Evolutionary conservation across 78 protist species (phyloP).

Genomic region (Monocercomonoides exilis): DNA sequence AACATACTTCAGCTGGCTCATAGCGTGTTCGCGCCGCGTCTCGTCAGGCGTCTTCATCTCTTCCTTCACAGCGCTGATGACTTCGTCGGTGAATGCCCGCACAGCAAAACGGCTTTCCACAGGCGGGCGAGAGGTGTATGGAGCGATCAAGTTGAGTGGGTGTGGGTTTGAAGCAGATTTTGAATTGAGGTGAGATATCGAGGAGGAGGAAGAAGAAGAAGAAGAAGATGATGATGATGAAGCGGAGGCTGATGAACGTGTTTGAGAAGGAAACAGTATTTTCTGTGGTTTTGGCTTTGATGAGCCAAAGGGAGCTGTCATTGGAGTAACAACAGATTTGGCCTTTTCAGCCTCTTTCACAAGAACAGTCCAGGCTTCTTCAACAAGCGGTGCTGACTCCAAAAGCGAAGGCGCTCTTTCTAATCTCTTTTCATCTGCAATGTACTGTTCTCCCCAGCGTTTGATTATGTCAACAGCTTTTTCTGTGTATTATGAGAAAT

Average conservation of each 20-base stretch:
- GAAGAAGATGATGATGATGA: too few relatives aligned
- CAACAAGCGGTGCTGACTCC: not conserved
- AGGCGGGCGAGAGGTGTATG: not conserved
- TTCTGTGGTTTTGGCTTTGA: too few relatives aligned
- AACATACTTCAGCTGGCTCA: not conserved
- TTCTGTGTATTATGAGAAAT: too few relatives aligned
- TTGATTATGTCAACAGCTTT: not conserved
- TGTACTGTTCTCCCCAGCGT: not conserved
- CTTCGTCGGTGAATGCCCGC: not conserved
- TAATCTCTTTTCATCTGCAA: not conserved
- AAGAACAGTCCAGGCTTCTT: not conserved
- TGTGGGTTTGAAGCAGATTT: too few relatives aligned
- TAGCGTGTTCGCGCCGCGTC: not conserved
- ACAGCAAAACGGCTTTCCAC: not conserved
- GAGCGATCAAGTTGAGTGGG: not conserved
- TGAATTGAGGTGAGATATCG: too few relatives aligned
- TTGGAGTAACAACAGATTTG: not conserved
- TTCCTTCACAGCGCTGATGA: not conserved
- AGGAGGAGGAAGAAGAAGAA: too few relatives aligned
- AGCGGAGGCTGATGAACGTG: too few relatives aligned
- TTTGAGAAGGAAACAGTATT: too few relatives aligned
- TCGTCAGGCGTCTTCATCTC: not conserved
- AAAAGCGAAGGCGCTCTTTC: not conserved
- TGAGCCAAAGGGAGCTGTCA: too few relatives aligned
- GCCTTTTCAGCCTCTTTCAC: not conserved